Conservation (phyloP, 2,329 filamentous ascomycete genomes). For the Leptographium procerum region DNA sequence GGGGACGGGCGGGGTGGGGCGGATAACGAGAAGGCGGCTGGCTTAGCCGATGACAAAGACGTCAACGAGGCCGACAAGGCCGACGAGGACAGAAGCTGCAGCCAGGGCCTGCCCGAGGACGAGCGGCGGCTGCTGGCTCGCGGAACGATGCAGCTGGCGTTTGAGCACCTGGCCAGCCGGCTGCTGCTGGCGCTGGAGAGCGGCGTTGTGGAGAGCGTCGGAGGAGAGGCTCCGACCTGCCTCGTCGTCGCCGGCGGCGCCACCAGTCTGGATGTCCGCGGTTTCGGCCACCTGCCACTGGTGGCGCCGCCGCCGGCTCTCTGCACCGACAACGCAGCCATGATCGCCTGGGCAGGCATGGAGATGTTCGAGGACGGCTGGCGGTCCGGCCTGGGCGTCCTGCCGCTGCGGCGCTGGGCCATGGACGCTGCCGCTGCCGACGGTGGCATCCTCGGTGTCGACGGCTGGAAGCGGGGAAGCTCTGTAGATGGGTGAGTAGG, state of each 20-base stretch:
- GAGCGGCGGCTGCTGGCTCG: slow-evolving; percentile 61
- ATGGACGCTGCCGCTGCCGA: slow-evolving; percentile 51
- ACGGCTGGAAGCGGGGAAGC: slow-evolving; percentile 28
- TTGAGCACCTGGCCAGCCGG: slow-evolving; percentile 75
- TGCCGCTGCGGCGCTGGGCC: slow-evolving; percentile 59
- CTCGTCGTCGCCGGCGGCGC: slow-evolving; percentile 86
- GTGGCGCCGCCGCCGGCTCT: slow-evolving; percentile 63
- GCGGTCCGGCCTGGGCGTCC: slow-evolving; percentile 47
- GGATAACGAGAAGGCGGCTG: too few relatives aligned
- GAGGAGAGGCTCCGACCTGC: not conserved
- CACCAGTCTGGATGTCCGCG: slow-evolving; percentile 62
- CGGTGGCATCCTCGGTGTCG: slow-evolving; percentile 56
- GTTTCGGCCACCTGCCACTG: slow-evolving; percentile 49
- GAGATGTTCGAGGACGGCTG: slow-evolving; percentile 85
- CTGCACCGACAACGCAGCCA: slow-evolving; percentile 93
- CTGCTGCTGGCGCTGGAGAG: slow-evolving; percentile 54
- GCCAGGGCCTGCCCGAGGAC: slow-evolving; percentile 32
- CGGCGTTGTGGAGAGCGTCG: slow-evolving; percentile 5
- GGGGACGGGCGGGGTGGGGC: too few relatives aligned
- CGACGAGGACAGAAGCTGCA: slow-evolving; percentile 1
- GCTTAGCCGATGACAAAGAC: too few relatives aligned
- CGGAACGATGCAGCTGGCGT: slow-evolving; percentile 67
- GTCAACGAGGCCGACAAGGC: too few relatives aligned
- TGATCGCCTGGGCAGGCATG: slow-evolving; percentile 89
- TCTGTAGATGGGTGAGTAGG: too few relatives aligned